Evolutionary conservation across 176 grass and related monocot genomes (phyloP), one percentile per base, ranked within the genome.

Genomic region (Triticum monococcum): DNA sequence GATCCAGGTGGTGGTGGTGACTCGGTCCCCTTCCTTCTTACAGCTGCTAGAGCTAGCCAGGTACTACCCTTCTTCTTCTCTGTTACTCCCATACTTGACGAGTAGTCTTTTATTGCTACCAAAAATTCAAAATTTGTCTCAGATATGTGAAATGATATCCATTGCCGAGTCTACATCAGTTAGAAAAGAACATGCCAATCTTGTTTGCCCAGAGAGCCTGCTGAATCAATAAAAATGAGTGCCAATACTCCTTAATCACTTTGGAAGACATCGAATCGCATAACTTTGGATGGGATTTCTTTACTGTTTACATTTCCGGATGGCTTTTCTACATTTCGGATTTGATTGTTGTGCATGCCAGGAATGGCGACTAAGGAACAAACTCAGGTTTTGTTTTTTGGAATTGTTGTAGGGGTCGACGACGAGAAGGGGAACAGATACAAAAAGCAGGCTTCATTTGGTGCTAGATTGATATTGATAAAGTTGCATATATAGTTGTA

Each of bases 391-490:
- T 36, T 69, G 3, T 37, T 69, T 37, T 1, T 33, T 87, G 4
- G 64, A 86, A 86, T 83, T 73, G 65, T 80, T 67, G 1, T 9
- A 87, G 75, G 79, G 22, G 13, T 59, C 72, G 9, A 31, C 28
- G 3, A 50, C 46, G 77, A 56, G 37, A 22, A 70, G 40, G 38
- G 40, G 32, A 79, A 75, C 33, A 33, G 68, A 83, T 57, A 40
- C 70, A 31, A 76, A 56, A 17, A 30, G 28, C 5, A 43, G 74
- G 14, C 30, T 81, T 83, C 24, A 79, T 83, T 59, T 87, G 66
- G 67, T 17, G 7, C 56, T 66, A 64, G 30, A 56, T 72, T 71
- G 72, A 43, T 25, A 22, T 79, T 56, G 18, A 72, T 86, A 71
- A 13, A 59, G 75, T 18, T 16, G 18, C 56, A 59, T 9, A 26